Percentiles rank a stretch among this genome's conserved stretches.
Evolutionary conservation across 1,139 yeast species (phyloP).

Genomic region (Geotrichum citri-aurantii): DNA sequence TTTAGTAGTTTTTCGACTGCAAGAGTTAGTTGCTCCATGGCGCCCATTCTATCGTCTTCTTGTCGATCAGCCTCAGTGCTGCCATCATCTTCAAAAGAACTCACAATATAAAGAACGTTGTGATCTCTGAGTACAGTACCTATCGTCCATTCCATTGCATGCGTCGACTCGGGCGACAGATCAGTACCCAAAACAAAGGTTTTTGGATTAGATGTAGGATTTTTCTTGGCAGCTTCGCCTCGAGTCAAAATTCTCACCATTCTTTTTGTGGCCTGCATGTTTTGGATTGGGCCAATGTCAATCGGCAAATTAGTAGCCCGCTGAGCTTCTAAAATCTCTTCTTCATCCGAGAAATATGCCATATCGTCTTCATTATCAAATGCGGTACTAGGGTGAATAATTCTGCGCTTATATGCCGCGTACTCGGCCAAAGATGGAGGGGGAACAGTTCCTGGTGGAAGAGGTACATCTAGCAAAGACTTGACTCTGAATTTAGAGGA

Average conservation of each 20-base stretch:
- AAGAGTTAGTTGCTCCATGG: not conserved
- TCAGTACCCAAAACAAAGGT: conserved; percentile 5
- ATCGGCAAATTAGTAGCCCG: not conserved
- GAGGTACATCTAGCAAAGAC: conserved; percentile 37
- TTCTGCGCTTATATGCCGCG: conserved; percentile 6
- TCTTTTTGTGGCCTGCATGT: not conserved
- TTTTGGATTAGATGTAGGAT: not conserved
- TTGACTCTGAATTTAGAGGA: conserved; percentile 34
- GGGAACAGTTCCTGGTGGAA: conserved; percentile 3
- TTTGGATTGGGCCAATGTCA: not conserved
- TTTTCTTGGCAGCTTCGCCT: not conserved
- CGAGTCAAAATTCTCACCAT: not conserved
- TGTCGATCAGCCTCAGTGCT: not conserved
- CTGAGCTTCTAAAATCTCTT: not conserved
- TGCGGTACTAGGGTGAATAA: conserved; percentile 5
- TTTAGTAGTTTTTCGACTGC: not conserved
- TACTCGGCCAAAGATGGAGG: conserved; percentile 10
- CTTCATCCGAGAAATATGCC: not conserved
- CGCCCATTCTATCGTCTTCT: not conserved
- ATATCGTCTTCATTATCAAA: conserved; percentile 1
- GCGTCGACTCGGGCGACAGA: conserved; percentile 2
- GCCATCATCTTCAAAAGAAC: conserved; percentile 1
- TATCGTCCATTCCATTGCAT: conserved; percentile 9
- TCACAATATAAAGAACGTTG: conserved; percentile 1
- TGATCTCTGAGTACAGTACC: conserved; percentile 2